Conservation (phyloP, 495 filamentous ascomycete species). For the Xylaria castorea region DNA sequence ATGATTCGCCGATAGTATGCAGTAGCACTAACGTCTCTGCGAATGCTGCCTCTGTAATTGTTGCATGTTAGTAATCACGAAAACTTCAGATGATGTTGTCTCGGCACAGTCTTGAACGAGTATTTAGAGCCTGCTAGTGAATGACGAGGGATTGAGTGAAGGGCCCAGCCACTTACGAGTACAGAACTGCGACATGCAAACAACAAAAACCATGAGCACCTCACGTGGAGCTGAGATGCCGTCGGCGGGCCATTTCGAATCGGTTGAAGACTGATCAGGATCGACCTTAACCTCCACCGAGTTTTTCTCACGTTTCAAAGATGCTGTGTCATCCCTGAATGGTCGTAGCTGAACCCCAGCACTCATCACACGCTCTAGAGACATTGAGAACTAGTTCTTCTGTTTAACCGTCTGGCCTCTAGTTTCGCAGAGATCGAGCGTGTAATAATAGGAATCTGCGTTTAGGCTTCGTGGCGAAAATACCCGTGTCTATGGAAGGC, state of each 20-base stretch:
- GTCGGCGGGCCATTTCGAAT: not conserved
- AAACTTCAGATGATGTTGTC: not conserved
- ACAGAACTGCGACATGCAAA: slow-evolving; percentile 1
- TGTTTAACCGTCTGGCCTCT: not conserved
- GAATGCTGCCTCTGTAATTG: not conserved
- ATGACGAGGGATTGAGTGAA: not conserved
- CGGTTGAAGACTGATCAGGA: not conserved
- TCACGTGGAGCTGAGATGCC: not conserved
- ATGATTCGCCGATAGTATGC: not conserved
- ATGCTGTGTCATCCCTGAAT: not conserved
- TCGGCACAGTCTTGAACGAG: too few species aligned
- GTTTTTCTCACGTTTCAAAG: not conserved
- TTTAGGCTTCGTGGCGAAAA: not conserved
- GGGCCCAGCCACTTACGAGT: not conserved
- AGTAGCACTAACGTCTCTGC: not conserved
- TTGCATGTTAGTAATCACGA: not conserved
- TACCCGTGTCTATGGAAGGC: not conserved
- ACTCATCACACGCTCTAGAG: not conserved
- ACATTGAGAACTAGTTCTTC: not conserved
- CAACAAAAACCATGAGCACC: not conserved
- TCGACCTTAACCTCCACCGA: not conserved
- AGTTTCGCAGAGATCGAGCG: not conserved
- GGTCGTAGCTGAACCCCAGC: not conserved
- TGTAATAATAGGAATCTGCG: not conserved
- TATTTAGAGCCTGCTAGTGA: not conserved